Evolutionary conservation across 208 protist species (phyloP).

Genomic region (Trypanosoma cruzi): DNA sequence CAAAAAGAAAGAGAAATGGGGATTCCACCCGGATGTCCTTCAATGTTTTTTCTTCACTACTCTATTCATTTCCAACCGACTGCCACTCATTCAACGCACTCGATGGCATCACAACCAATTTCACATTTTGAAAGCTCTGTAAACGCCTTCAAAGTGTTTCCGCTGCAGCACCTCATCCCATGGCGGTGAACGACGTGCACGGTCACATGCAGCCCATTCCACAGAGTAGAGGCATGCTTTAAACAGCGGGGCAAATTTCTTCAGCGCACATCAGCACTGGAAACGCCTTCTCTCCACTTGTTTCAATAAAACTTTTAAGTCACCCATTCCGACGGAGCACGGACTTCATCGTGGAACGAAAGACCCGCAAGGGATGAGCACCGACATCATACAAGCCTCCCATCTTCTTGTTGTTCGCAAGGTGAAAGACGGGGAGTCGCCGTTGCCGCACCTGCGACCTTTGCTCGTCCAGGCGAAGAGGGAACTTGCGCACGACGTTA

Average conservation of each 20-base stretch:
- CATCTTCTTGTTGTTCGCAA: conserved; percentile 39
- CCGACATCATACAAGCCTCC: conserved; percentile 33
- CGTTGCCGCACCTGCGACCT: conserved; percentile 30
- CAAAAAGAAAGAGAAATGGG: no score
- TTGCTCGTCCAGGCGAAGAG: conserved; percentile 24
- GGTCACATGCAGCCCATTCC: conserved; percentile 34
- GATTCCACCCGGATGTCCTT: conserved; percentile 11
- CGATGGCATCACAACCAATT: no score
- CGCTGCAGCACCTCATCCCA: conserved; percentile 28
- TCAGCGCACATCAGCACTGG: conserved; percentile 14
- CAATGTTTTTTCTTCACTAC: conserved; percentile 3
- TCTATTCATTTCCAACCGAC: not conserved
- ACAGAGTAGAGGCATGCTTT: conserved; percentile 20
- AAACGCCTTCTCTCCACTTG: conserved; percentile 33
- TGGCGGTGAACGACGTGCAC: conserved; percentile 28
- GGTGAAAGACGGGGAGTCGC: conserved; percentile 27
- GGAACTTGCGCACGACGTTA: conserved; percentile 37
- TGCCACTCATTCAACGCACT: no score
- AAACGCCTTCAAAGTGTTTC: conserved; percentile 21
- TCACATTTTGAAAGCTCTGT: conserved; percentile 1
- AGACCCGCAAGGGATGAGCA: conserved; percentile 14
- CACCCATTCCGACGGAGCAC: conserved; percentile 24
- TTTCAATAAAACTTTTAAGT: conserved; percentile 30
- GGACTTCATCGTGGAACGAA: conserved; percentile 10
- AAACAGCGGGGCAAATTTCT: conserved; percentile 16